Conservation (phyloP, 2,329 filamentous ascomycete genomes). For the Phyllosticta capitalensis region DNA sequence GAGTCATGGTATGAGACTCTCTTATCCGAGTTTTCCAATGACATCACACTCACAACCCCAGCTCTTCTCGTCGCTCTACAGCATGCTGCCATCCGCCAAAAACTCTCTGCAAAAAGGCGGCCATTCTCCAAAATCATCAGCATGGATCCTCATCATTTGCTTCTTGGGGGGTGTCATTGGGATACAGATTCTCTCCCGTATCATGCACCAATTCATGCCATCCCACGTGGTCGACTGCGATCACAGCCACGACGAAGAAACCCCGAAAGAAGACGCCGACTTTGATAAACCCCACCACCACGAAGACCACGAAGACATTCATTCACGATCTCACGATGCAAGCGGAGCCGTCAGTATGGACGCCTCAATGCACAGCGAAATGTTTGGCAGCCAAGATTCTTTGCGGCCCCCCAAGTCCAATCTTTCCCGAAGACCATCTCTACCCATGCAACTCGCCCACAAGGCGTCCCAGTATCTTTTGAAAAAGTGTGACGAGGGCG, state of each 20-base stretch:
- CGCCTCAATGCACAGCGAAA: slow-evolving; percentile 3
- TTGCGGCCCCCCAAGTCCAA: not conserved
- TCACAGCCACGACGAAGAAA: slow-evolving; percentile 54
- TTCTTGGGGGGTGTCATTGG: slow-evolving; percentile 65
- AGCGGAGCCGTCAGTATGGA: slow-evolving; percentile 6
- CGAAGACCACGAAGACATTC: slow-evolving; percentile 13
- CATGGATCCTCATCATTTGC: slow-evolving; percentile 57
- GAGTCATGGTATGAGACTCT: slow-evolving; percentile 67
- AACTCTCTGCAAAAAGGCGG: slow-evolving; percentile 63
- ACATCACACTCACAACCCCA: slow-evolving; percentile 27
- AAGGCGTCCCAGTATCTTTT: slow-evolving; percentile 42
- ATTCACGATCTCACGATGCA: not conserved
- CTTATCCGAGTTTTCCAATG: slow-evolving; percentile 12
- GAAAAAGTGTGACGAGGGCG: slow-evolving; percentile 45
- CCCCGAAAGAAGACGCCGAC: slow-evolving; percentile 19
- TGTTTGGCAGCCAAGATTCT: slow-evolving; percentile 7
- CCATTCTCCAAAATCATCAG: slow-evolving; percentile 56
- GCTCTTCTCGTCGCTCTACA: slow-evolving; percentile 87
- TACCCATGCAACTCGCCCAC: slow-evolving; percentile 32
- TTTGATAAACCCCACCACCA: slow-evolving; percentile 15
- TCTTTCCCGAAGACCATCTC: slow-evolving; percentile 25
- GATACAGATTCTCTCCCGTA: slow-evolving; percentile 62
- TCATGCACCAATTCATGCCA: slow-evolving; percentile 65
- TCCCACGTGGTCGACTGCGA: slow-evolving; percentile 76
- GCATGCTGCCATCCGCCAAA: slow-evolving; percentile 83